Evolutionary conservation across 441 rosid species (phyloP).

Genomic region (Biscutella laevigata): DNA sequence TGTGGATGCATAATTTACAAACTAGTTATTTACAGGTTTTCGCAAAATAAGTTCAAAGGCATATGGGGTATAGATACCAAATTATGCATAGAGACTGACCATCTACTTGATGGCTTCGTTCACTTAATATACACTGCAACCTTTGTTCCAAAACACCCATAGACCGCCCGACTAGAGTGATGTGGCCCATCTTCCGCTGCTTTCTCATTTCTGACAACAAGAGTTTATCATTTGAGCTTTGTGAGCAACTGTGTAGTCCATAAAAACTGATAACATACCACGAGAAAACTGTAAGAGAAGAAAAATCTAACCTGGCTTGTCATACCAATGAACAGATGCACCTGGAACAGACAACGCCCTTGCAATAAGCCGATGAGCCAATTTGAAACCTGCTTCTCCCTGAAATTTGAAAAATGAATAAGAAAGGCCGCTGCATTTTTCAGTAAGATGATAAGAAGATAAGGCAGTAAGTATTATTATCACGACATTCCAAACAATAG

Average conservation of each 20-base stretch:
- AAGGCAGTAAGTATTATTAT: not conserved
- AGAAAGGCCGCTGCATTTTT: not conserved
- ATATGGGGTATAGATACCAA: not conserved
- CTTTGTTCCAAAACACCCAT: slow-evolving; percentile 56
- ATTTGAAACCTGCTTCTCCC: slow-evolving; percentile 74
- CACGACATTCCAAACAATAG: not conserved
- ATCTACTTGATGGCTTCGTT: slow-evolving; percentile 24
- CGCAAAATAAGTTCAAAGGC: not conserved
- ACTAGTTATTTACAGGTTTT: not conserved
- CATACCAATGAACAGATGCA: slow-evolving; percentile 91
- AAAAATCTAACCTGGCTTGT: slow-evolving; percentile 69
- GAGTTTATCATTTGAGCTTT: slow-evolving; percentile 11
- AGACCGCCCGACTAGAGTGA: slow-evolving; percentile 72
- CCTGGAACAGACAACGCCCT: slow-evolving; percentile 64
- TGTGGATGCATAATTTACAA: not conserved
- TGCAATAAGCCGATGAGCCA: slow-evolving; percentile 57
- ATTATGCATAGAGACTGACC: slow-evolving; percentile 18
- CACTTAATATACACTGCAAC: slow-evolving; percentile 48
- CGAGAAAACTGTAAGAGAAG: not conserved
- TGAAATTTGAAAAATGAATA: slow-evolving; percentile 20
- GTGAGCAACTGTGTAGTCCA: not conserved
- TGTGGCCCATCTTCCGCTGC: slow-evolving; percentile 93
- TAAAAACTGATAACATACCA: not conserved
- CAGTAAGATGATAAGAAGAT: not conserved
- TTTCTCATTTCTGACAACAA: slow-evolving; percentile 65